Base-by-base conservation (phyloP, 2,329 filamentous ascomycete species). In the Aureobasidium sp. region DNA sequence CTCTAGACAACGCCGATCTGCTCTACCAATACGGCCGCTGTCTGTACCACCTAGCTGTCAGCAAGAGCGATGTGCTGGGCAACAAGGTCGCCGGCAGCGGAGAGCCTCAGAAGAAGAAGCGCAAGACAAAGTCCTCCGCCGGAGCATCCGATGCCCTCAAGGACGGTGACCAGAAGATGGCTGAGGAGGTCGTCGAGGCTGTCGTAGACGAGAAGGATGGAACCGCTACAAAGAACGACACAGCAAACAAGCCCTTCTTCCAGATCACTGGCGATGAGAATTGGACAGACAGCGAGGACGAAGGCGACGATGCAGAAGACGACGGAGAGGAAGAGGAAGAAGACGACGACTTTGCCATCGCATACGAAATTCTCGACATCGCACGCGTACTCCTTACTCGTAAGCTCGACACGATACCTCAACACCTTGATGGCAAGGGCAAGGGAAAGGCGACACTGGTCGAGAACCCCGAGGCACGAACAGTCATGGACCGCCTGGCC, bases 251-350 rank as follows among this genome's bases (percentile, higher is more conserved):
- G 73, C 86, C 90, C 0, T 84, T 90, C 65, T 97, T 99, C 74
- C 90, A 96, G 68, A 96, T 99, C 71, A 88, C 86, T 4, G 94
- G 94, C 62, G 93, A 97, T 71, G 93, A 97, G 75, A 93, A 96
- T 71, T 96, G 91, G 78, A 89, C 90, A 59, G 91, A 94, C 53
- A 88, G 88, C 8, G 88, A 90, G 52, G 86, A 85, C 54, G 79
- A 74, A 15, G 74, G 73, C n/a, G 78, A 77, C 65, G 80, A 75
- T 8, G 74, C 71, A 13, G 72, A 73, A 16, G 78, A 75, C n/a
- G 79, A 74, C 6, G 78, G 71, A 13, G 78, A 75, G 25, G 76
- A 75, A 52, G 75, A 77, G 59, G 79, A 79, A 44, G 81, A 81
- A 13, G 82, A 84, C 5, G 85, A 87, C 68, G 85, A 87, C 68